Evolutionary conservation across 2,329 filamentous ascomycete genomes (phyloP).

Genomic region (Fusarium burgessii): DNA sequence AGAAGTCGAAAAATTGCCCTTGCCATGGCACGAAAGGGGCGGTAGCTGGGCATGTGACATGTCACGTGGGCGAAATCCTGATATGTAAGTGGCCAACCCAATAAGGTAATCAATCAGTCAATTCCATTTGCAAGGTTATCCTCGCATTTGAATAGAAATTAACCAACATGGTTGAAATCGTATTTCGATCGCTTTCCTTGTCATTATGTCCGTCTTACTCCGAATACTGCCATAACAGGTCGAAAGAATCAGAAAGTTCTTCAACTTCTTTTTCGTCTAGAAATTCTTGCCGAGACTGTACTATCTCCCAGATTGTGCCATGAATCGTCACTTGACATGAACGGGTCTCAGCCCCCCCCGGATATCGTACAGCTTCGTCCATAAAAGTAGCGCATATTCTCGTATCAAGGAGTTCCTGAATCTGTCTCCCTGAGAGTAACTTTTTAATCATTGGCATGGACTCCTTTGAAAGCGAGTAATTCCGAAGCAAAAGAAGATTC

Average conservation of each 20-base stretch:
- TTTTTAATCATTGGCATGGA: background rate
- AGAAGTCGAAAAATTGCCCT: slow-evolving; percentile 3
- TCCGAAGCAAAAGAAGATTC: background rate
- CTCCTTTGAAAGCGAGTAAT: background rate
- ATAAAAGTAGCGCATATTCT: background rate
- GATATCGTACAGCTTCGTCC: accelerated
- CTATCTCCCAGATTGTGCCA: background rate
- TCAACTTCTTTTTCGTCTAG: background rate
- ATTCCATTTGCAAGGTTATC: too few species aligned
- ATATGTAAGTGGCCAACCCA: too few species aligned
- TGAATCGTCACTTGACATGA: background rate
- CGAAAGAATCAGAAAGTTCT: background rate
- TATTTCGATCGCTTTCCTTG: too few species aligned
- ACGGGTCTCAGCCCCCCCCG: accelerated
- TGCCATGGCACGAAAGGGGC: background rate
- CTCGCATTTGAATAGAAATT: too few species aligned
- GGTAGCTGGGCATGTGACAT: slow-evolving; percentile 3
- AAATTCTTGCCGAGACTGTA: too few species aligned
- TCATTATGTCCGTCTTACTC: background rate
- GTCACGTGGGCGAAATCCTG: slow-evolving; percentile 4
- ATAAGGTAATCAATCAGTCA: too few species aligned
- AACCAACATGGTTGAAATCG: too few species aligned
- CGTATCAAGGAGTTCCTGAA: background rate
- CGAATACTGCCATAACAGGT: background rate
- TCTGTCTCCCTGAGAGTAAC: background rate